Conservation (phyloP, 1,284 basidiomycete genomes). For the Earliella scabrosa region DNA sequence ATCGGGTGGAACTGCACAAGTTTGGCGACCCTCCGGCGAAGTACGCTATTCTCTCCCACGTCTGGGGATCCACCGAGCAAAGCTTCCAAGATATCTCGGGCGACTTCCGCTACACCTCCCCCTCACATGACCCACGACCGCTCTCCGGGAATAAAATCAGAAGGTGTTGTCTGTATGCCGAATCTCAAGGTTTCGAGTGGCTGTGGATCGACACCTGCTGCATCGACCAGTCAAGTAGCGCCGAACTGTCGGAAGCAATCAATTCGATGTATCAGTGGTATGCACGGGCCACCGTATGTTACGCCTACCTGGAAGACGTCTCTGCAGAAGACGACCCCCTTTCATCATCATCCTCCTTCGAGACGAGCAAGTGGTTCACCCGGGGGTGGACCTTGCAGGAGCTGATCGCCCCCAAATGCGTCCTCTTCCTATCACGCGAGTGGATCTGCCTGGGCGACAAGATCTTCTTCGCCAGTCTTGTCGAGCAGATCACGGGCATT, state of each 20-base stretch:
- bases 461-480: background rate
- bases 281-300: slow-evolving; percentile 1
- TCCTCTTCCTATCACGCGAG: slow-evolving; percentile 1
- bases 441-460: background rate
- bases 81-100: background rate
- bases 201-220: slow-evolving; percentile 6
- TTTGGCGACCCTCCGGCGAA: background rate
- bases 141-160: background rate
- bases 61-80: background rate
- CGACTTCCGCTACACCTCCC: background rate
- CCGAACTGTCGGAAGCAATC: slow-evolving; percentile 8
- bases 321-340: background rate
- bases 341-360: background rate
- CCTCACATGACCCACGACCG: background rate
- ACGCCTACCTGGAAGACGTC: slow-evolving; percentile 7
- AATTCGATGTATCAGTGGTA: slow-evolving; percentile 10
- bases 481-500: background rate
- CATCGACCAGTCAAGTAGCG: too few relatives aligned
- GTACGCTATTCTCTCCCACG: slow-evolving; percentile 1
- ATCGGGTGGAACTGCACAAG: background rate
- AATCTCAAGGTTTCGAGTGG: background rate
- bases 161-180: background rate
- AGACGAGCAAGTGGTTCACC: slow-evolving; percentile 7
- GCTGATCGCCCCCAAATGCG: background rate
- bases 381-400: slow-evolving; percentile 8